Evolutionary conservation across 768 basidiomycete species (phyloP).

Genomic region (Pluteus cervinus): DNA sequence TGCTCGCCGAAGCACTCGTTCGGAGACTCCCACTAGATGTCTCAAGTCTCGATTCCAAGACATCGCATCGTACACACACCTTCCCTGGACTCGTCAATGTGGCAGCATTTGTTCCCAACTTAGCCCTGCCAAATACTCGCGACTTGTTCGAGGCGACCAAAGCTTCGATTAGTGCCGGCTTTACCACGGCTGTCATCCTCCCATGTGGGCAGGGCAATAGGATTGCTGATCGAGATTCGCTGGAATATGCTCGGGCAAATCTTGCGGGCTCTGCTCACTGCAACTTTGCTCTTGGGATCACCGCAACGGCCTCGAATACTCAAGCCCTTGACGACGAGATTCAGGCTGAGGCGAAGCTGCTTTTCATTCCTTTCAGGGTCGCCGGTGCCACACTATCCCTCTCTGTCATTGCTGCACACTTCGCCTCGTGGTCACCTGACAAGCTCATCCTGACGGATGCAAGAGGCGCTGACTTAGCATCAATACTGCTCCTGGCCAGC

Average conservation of each 20-base stretch:
- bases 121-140: slow-evolving; percentile 45
- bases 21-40: slow-evolving; percentile 89
- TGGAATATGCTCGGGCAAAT: slow-evolving; percentile 66
- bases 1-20: slow-evolving; percentile 89
- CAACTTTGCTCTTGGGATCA: slow-evolving; percentile 81
- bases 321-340: slow-evolving; percentile 65
- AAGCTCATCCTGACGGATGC: slow-evolving; percentile 96
- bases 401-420: slow-evolving; percentile 77
- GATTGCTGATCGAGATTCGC: slow-evolving; percentile 61
- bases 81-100: slow-evolving; percentile 93
- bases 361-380: slow-evolving; percentile 81
- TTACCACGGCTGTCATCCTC: slow-evolving; percentile 78
- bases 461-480: slow-evolving; percentile 86
- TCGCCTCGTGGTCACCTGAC: slow-evolving; percentile 83
- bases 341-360: slow-evolving; percentile 71
- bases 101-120: slow-evolving; percentile 74
- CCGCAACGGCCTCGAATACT: slow-evolving; percentile 67
- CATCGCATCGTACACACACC: slow-evolving; percentile 81
- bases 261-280: slow-evolving; percentile 65
- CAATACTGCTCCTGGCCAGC: slow-evolving; percentile 89
- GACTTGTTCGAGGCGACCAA: slow-evolving; percentile 68
- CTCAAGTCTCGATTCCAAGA: slow-evolving; percentile 88
- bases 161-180: slow-evolving; percentile 85
- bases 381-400: slow-evolving; percentile 47
- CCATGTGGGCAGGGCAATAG: slow-evolving; percentile 58